phyloP scores from a whole-genome alignment of 2,329 filamentous ascomycete species.

The Blastomyces emzantsi region DNA sequence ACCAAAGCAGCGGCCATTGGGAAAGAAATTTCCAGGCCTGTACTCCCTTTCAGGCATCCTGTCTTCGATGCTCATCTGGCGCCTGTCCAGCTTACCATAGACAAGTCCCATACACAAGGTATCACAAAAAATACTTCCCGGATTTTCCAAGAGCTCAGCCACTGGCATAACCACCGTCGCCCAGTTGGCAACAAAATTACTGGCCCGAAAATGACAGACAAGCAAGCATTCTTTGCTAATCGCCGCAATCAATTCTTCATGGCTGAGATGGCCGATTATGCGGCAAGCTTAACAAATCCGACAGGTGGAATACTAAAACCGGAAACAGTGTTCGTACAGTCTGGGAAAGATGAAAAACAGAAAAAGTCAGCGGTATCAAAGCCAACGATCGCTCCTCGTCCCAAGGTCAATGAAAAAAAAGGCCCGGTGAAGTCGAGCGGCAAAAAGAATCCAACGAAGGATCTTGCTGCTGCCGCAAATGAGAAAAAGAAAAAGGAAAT shows the following conservation, averaged over 20 bases:
- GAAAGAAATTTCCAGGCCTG: background rate
- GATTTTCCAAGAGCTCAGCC: slow-evolving; percentile 26
- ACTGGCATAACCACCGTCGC: slow-evolving; percentile 29
- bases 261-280: slow-evolving; percentile 59
- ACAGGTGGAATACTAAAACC: slow-evolving; percentile 55
- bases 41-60: slow-evolving; percentile 22
- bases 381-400: slow-evolving; percentile 15
- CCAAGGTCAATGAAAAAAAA: slow-evolving; percentile 13
- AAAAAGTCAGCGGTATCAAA: slow-evolving; percentile 8
- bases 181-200: slow-evolving; percentile 17
- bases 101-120: slow-evolving; percentile 9
- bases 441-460: slow-evolving; percentile 11
- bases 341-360: slow-evolving; percentile 15
- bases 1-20: background rate
- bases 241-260: slow-evolving; percentile 55
- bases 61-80: slow-evolving; percentile 23
- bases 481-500: slow-evolving; percentile 30
- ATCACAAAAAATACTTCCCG: slow-evolving; percentile 13
- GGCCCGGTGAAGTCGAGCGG: background rate
- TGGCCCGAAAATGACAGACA: slow-evolving; percentile 15
- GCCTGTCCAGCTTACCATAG: slow-evolving; percentile 20
- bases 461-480: slow-evolving; percentile 15
- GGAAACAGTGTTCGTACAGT: slow-evolving; percentile 50
- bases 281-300: slow-evolving; percentile 59
- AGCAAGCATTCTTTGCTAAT: slow-evolving; percentile 32